Conservation (phyloP, 2,329 filamentous ascomycete species). For the Exophiala oligosperma region DNA sequence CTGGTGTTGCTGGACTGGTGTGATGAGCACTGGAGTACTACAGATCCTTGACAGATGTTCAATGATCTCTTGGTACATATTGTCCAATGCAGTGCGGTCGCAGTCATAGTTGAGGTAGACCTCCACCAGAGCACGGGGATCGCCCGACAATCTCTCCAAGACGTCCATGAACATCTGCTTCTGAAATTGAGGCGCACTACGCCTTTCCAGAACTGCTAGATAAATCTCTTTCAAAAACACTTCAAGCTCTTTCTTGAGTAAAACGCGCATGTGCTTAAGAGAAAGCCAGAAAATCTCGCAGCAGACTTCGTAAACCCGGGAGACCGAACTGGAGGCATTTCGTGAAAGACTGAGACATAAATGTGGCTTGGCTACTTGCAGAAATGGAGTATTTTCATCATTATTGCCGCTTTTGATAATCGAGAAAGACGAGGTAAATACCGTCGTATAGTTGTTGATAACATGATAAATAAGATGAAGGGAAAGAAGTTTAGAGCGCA, state of each 20-base stretch:
- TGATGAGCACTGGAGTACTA: conserved; percentile 74
- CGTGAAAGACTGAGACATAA: conserved; percentile 91
- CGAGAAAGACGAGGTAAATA: conserved; percentile 88
- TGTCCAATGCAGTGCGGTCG: conserved; percentile 86
- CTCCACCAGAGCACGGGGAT: conserved; percentile 87
- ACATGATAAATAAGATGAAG: conserved; percentile 94
- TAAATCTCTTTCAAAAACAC: conserved; percentile 98
- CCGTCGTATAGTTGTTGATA: conserved; percentile 86
- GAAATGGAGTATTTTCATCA: conserved; percentile 78
- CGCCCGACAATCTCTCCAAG: conserved; percentile 77
- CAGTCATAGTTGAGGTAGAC: conserved; percentile 98
- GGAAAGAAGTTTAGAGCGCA: conserved; percentile 95
- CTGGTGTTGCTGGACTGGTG: conserved; percentile 74
- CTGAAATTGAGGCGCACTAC: conserved; percentile 81
- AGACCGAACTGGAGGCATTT: conserved; percentile 91
- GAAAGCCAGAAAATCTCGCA: conserved; percentile 98
- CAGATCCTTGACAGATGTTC: conserved; percentile 90
- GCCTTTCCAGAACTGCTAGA: conserved; percentile 83
- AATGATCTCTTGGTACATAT: conserved; percentile 92
- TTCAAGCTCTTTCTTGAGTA: conserved; percentile 98
- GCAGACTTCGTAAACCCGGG: conserved; percentile 89
- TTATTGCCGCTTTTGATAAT: conserved; percentile 89
- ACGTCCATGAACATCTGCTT: conserved; percentile 90
- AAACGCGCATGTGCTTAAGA: conserved; percentile 87
- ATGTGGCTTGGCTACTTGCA: conserved; percentile 96